Conservation (phyloP, 1,284 basidiomycete genomes). For the Melampsora americana region DNA sequence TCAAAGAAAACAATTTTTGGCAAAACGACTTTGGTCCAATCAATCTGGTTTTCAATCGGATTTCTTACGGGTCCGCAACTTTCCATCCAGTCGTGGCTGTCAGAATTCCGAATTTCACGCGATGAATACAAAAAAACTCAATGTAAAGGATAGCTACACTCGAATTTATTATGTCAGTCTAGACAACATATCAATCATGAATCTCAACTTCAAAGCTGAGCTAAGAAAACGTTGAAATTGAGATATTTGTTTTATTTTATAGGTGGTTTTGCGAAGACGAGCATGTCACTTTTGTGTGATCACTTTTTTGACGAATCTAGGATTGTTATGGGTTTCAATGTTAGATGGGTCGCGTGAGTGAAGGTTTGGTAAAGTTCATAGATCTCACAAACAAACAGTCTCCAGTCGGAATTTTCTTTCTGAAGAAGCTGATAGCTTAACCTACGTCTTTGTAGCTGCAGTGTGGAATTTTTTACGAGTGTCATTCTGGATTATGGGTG, state of each 20-base stretch:
- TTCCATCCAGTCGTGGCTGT: no score
- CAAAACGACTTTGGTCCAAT: no score
- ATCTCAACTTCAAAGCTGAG: background rate
- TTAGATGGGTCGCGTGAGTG: constrained; percentile 31
- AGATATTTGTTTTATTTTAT: no score
- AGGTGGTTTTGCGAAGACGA: constrained; percentile 31
- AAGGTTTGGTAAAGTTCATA: background rate
- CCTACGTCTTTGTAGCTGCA: constrained; percentile 4
- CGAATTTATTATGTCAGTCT: constrained; percentile 26
- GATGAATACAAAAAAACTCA: no score
- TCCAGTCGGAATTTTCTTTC: background rate
- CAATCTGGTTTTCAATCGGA: no score
- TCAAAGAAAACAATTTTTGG: no score
- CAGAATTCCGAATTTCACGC: no score
- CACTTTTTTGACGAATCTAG: constrained; percentile 7
- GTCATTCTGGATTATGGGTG: constrained; percentile 28
- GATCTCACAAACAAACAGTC: background rate
- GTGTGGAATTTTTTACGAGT: constrained; percentile 31
- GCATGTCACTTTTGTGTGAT: constrained; percentile 41
- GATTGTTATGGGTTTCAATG: constrained; percentile 28
- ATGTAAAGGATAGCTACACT: constrained; percentile 16
- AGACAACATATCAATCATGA: background rate
- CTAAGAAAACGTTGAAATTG: background rate
- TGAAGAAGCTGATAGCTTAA: background rate
- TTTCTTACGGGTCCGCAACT: no score